Base-by-base conservation (phyloP, 768 basidiomycete species). In the Lentinula guzmanii region DNA sequence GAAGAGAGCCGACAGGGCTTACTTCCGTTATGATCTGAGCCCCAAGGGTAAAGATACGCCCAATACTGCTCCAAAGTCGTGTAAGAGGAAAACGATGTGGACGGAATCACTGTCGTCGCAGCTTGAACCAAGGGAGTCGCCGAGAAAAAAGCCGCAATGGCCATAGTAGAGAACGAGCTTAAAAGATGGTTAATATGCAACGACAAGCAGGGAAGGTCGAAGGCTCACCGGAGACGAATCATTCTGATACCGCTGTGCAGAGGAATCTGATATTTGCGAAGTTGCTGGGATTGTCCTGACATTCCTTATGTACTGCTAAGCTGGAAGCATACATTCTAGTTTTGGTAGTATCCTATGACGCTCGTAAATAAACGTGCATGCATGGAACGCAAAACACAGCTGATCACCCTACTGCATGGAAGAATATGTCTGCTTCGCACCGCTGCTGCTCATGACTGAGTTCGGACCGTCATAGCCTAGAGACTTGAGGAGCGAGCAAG, bases 31-130 rank as follows among this genome's bases (percentile, higher is more conserved):
- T 79, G 78, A 52, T 79, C 77, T 35, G 76, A 75, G 5, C 78
- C 78, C 78, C 78, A 79, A 5, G 78, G 78, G 61, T 79, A 79
- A 28, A 79, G 69, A 63, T 79, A 79, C 24, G 69, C 69, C 77
- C 77, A 79, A 62, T 70, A 79, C 13, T 61, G 71, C 62, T 77
- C 76, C 31, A 79, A 72, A 5, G 68, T 68, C 4, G 76, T 67
- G 58, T 72, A 71, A 9, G 71, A 74, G n/a, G 71, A 73, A 64
- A 79, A 77, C 3, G 77, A 78, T 21, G 66, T 71, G 5, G 73
- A 67, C 1, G 78, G 78, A 18, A 79, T 78, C 46, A 77, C 74
- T 0, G 76, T 77, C 4, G 74, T 75, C 34, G 66, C 70, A 4
- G 73, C 72, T 51, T 66, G 62, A 18, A 68, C 70, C 10, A 66